Evolutionary conservation across 1,284 basidiomycete genomes (phyloP).

Genomic region (Trametes sp.): DNA sequence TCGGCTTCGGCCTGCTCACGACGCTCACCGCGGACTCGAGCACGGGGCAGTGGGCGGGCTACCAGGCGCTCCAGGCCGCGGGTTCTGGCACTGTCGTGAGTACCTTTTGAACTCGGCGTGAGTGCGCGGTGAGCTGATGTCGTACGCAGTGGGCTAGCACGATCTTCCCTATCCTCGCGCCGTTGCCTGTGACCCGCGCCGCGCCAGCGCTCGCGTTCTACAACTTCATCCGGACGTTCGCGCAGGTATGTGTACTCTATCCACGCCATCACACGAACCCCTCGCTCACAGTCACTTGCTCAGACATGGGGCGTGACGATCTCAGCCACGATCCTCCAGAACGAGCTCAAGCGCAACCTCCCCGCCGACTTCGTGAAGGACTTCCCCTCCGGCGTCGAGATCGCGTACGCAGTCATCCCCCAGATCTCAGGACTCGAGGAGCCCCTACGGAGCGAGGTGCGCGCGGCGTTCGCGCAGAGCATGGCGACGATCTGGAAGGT

Average conservation of each 20-base stretch:
- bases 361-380: slow-evolving; percentile 42
- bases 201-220: slow-evolving; percentile 44
- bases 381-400: slow-evolving; percentile 44
- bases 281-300: neutral
- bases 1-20: slow-evolving; percentile 41
- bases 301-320: slow-evolving; percentile 51
- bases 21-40: slow-evolving; percentile 36
- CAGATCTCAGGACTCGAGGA: slow-evolving; percentile 40
- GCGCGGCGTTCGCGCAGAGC: slow-evolving; percentile 45
- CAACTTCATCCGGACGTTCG: slow-evolving; percentile 42
- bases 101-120: slow-evolving; percentile 2
- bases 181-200: slow-evolving; percentile 39
- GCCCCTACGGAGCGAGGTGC: slow-evolving; percentile 42
- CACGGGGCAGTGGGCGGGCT: slow-evolving; percentile 41
- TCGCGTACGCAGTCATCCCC: slow-evolving; percentile 49
- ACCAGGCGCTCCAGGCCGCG: slow-evolving; percentile 28
- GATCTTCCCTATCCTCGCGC: slow-evolving; percentile 46
- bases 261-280: neutral
- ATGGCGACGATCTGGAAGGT: slow-evolving; percentile 45
- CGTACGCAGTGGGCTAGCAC: slow-evolving; percentile 32
- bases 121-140: neutral
- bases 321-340: slow-evolving; percentile 48
- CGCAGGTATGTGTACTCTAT: slow-evolving; percentile 24
- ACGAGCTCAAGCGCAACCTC: slow-evolving; percentile 45
- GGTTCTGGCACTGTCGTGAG: slow-evolving; percentile 39